Evolutionary conservation across 2,329 filamentous ascomycete genomes (phyloP).

Genomic region (Nigrograna mackinnonii): DNA sequence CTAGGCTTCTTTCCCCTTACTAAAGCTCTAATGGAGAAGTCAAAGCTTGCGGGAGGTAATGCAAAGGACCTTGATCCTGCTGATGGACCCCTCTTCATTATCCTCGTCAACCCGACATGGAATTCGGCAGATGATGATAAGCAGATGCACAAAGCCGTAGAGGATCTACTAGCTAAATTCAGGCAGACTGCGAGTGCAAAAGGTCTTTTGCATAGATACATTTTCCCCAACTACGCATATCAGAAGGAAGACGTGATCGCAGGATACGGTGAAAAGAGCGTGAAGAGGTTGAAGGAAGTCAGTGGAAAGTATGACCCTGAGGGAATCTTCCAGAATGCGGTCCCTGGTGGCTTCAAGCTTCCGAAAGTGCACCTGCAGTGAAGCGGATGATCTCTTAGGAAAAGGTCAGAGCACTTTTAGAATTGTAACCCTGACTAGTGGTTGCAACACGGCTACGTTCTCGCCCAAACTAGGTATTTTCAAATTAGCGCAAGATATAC

Average conservation of each 20-base stretch:
- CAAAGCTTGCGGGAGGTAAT: slow-evolving; percentile 37
- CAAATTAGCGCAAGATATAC: too few relatives aligned
- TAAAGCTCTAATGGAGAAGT: not conserved
- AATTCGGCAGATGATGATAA: slow-evolving; percentile 21
- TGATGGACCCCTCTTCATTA: slow-evolving; percentile 21
- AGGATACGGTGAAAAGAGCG: slow-evolving; percentile 46
- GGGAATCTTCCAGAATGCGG: slow-evolving; percentile 43
- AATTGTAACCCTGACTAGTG: too few relatives aligned
- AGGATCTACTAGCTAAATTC: slow-evolving; percentile 10
- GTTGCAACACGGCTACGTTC: too few relatives aligned
- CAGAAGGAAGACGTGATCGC: slow-evolving; percentile 46
- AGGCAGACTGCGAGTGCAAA: slow-evolving; percentile 20
- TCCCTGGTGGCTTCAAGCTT: slow-evolving; percentile 52
- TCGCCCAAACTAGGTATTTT: too few relatives aligned
- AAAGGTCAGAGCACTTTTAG: too few relatives aligned
- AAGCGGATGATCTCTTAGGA: too few relatives aligned
- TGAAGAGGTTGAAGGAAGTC: slow-evolving; percentile 34
- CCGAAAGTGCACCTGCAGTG: too few relatives aligned
- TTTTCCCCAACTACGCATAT: slow-evolving; percentile 55
- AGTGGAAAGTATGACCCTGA: slow-evolving; percentile 46
- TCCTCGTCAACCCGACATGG: slow-evolving; percentile 24
- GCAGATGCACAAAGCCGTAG: slow-evolving; percentile 3
- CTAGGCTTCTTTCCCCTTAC: not conserved
- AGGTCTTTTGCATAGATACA: slow-evolving; percentile 25
- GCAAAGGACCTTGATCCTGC: slow-evolving; percentile 27